A percentile compares a stretch with the other conserved stretches of the same genome.
Evolutionary conservation across 495 filamentous ascomycete species (phyloP).

Genomic region (Cryomyces antarcticus): DNA sequence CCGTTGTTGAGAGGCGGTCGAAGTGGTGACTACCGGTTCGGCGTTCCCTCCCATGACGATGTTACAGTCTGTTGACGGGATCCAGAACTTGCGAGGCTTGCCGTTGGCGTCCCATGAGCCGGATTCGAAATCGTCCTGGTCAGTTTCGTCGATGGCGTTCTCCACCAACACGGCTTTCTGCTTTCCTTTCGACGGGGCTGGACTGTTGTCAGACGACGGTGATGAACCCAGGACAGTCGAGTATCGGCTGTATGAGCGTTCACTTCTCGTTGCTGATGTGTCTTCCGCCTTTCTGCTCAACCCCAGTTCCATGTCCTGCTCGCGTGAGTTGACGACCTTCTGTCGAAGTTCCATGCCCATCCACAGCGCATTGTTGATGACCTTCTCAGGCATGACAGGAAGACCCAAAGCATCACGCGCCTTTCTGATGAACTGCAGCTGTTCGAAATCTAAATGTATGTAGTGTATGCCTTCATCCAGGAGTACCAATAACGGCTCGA

Average conservation of each 20-base stretch:
- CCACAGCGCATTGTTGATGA: constrained; percentile 35
- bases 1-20: constrained; percentile 16
- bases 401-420: constrained; percentile 32
- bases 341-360: constrained; percentile 33
- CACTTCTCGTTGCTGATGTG: constrained; percentile 4
- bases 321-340: constrained; percentile 31
- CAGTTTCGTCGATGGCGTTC: constrained; percentile 1
- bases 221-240: too few species aligned
- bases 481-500: constrained; percentile 34
- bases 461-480: constrained; percentile 41
- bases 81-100: constrained; percentile 34
- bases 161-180: constrained; percentile 11
- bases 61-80: constrained; percentile 35
- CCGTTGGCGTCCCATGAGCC: constrained; percentile 31
- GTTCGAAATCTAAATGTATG: constrained; percentile 38
- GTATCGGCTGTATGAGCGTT: background rate
- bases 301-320: constrained; percentile 27
- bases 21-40: constrained; percentile 22
- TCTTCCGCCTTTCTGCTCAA: constrained; percentile 18
- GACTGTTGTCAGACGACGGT: background rate
- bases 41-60: constrained; percentile 33
- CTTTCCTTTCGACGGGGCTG: constrained; percentile 19
- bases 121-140: constrained; percentile 19
- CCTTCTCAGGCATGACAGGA: constrained; percentile 30
- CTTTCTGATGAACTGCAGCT: constrained; percentile 31